Evolutionary conservation across 805 yeast species (phyloP), one percentile per base, ranked within the genome.

Genomic region (Suhomyces kilbournensis): DNA sequence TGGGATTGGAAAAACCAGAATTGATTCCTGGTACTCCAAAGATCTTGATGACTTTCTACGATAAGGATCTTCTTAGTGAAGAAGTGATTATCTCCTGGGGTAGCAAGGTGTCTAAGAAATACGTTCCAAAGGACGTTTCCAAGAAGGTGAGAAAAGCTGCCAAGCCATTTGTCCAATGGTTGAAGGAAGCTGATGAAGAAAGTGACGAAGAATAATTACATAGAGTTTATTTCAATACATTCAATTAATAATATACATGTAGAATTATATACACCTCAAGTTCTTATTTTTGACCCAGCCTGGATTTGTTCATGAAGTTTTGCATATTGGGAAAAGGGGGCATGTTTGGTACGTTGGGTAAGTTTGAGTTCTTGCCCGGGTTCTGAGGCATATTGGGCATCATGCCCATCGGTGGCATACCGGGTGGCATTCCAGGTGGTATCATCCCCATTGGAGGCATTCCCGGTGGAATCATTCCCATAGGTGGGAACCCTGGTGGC

Each of bases 71-170:
- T 54, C 75, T 89, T 47, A 82, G 90, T 47, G 99, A 94, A 74
- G 97, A 88, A 53, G 88, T 82, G 43, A 80, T 90, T 48, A 69
- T 79, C 61, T 81, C 81, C 46, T 94, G 97, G 90, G 97, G 97
- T 65, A 81, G 93, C 49, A 91, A 84, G 72, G 92, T 89, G 47
- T 88, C 96, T 49, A 91, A 91, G 78, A 92, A 91, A 72, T 94
- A 86, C 64, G 97, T 94, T 55, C 88, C 96, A 56, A 94, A 93
- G 76, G 96, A 90, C 46, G 79, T 84, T 32, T 86, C 96, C 49
- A 93, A 93, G 77, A 93, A 89, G 80, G 96, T 92, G 48, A 88
- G 97, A 73, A 89, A 85, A 74, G 94, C 97, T 45, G 97, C 97
- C 55, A 92, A 91, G 74, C 96, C 98, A 28, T 94, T 94, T 75